These are phyloP conservation scores for Pseudocercospora musae DNA, from an alignment of 2,329 filamentous ascomycete genomes.

Conservation along the genomic window DNA sequence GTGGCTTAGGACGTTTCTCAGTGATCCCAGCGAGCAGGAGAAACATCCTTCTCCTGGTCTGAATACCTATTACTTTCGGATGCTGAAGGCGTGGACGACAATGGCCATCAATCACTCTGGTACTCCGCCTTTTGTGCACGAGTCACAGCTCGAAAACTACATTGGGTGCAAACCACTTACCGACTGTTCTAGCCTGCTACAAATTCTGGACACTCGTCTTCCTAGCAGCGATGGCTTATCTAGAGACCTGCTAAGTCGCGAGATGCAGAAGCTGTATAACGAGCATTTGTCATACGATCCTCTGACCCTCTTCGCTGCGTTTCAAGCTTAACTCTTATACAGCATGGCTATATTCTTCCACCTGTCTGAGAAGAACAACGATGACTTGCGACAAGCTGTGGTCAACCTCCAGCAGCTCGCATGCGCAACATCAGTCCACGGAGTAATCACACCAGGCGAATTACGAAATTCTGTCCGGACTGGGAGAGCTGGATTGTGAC, in stretches of 20 bases:
- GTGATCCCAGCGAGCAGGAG: not conserved
- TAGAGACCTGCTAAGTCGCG: not conserved
- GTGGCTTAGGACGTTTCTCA: not conserved
- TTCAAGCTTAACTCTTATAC: not conserved
- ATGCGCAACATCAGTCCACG: not conserved
- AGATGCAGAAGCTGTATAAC: not conserved
- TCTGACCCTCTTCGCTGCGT: not conserved
- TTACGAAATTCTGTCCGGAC: not conserved
- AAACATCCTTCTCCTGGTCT: not conserved
- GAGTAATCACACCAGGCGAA: not conserved
- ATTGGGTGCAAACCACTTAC: not conserved
- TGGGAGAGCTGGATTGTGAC: not conserved
- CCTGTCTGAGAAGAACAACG: not conserved
- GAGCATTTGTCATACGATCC: not conserved
- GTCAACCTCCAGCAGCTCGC: not conserved
- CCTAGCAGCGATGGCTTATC: not conserved
- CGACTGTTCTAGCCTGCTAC: not conserved
- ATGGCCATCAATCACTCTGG: not conserved
- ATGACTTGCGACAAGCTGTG: not conserved
- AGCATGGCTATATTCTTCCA: not conserved
- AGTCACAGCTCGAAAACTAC: not conserved
- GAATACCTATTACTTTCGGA: not conserved
- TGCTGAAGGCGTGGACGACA: not conserved
- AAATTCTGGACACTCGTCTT: not conserved
- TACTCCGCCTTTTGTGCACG: not conserved